These are phyloP conservation scores for Misopates orontium DNA, from an alignment of 257 asterid genomes.

Conservation along the genomic window DNA sequence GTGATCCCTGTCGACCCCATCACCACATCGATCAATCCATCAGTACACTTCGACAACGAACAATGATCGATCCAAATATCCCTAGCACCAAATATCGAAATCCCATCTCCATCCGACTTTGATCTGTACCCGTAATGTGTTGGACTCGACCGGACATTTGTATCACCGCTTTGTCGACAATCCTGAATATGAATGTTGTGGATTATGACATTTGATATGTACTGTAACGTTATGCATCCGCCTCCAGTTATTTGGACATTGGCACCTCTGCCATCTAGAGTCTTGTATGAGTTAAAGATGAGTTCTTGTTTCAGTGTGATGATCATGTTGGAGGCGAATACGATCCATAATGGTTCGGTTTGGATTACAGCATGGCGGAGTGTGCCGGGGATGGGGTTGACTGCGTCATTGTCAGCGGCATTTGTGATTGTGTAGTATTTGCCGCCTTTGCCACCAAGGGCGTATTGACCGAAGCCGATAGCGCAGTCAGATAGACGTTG, in stretches of 20 bases:
- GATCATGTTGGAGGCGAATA: constrained; percentile 60
- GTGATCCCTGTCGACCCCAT: constrained; percentile 82
- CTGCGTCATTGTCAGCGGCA: constrained; percentile 63
- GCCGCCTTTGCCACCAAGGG: constrained; percentile 76
- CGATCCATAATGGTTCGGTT: constrained; percentile 73
- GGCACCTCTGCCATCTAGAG: constrained; percentile 69
- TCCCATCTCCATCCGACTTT: constrained; percentile 70
- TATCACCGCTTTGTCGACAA: constrained; percentile 60
- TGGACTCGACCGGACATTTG: constrained; percentile 66
- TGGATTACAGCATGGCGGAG: constrained; percentile 69
- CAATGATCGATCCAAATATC: constrained; percentile 83
- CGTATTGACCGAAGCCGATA: constrained; percentile 75
- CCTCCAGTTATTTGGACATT: constrained; percentile 65
- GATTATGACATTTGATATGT: constrained; percentile 56
- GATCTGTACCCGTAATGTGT: constrained; percentile 67
- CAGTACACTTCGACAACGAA: constrained; percentile 63
- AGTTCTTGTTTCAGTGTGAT: constrained; percentile 65
- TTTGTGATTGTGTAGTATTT: constrained; percentile 68
- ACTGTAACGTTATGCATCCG: constrained; percentile 68
- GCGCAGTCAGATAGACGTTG: constrained; percentile 67
- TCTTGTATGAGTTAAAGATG: constrained; percentile 69
- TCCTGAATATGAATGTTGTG: constrained; percentile 70
- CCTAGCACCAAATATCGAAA: constrained; percentile 57
- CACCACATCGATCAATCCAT: constrained; percentile 65
- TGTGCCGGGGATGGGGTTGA: constrained; percentile 63